Base-by-base conservation (phyloP, 164 flowering plant genomes). In the Chimonanthus praecox region DNA sequence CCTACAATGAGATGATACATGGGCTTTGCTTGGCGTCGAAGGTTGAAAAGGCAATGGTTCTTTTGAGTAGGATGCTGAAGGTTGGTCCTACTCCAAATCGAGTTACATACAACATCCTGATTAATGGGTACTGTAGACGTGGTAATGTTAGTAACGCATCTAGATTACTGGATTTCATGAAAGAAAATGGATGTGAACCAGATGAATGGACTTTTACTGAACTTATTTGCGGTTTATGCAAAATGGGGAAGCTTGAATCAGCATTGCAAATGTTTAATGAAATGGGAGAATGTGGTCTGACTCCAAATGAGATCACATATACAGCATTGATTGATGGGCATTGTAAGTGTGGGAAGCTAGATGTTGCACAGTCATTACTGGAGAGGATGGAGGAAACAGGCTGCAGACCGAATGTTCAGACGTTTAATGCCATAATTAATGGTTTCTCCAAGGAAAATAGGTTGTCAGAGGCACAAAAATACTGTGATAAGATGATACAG, bases 151-250 rank as follows among this genome's bases (percentile, higher is more conserved):
- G 81, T 47, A 88, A 90, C 83, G 97, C 94, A 16, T 75, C 72
- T 77, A 85, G 93, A 78, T 72, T 93, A 68, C 61, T 88, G 70
- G 85, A 85, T 73, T 72, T 90, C 77, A 91, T 93, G 97, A 88
- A 84, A 79, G 88, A 72, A 74, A 82, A 77, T 82, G 83, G 82
- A 76, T 89, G 84, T 78, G 75, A 79, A 71, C 97, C 97, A 44
- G 91, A 93, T 89, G 88, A 81, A 63, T 86, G 85, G 84, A 91
- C 97, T 11, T 90, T 84, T 68, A 75, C 90, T 16, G 90, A 88
- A 77, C 88, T 91, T 74, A 80, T 91, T 77, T 81, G 86, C 58
- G 98, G 96, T 48, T 86, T 87, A 71, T 89, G 89, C 86, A 85
- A 83, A 78, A 67, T 78, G 64, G 87, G 87, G 7, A 83, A 84